phyloP scores from a whole-genome alignment of 805 yeast species.

The Wickerhamia fluorescens region DNA sequence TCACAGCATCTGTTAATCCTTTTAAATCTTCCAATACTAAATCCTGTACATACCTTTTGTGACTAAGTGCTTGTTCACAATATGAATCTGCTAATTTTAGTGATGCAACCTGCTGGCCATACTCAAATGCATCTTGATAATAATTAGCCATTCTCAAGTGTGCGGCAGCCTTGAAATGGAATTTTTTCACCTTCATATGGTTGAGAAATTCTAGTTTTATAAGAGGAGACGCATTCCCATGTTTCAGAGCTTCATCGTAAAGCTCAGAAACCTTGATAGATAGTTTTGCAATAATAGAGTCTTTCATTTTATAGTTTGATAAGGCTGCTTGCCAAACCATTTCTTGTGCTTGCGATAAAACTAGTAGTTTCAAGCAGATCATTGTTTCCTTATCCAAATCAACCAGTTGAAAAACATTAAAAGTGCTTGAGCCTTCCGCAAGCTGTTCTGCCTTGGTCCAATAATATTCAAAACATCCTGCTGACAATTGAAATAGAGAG shows the following conservation, averaged over 20 bases:
- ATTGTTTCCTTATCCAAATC: conserved; percentile 50
- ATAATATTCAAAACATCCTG: conserved; percentile 57
- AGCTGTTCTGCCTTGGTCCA: too few relatives aligned
- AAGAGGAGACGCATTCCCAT: conserved; percentile 36
- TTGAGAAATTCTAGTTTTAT: conserved; percentile 57
- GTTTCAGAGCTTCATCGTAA: conserved; percentile 40
- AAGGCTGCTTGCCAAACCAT: conserved; percentile 72
- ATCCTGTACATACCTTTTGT: conserved; percentile 35
- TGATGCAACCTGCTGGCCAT: conserved; percentile 67
- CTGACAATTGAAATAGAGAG: conserved; percentile 59
- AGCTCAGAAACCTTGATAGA: conserved; percentile 55
- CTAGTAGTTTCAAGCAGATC: conserved; percentile 42
- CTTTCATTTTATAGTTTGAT: conserved; percentile 40
- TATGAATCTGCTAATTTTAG: conserved; percentile 37
- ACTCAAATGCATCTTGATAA: conserved; percentile 41
- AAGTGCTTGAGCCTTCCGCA: too few relatives aligned
- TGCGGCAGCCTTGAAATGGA: conserved; percentile 68
- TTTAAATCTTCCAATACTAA: conserved; percentile 45
- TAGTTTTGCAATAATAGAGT: conserved; percentile 55
- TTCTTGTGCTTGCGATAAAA: conserved; percentile 86
- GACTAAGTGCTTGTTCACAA: conserved; percentile 30
- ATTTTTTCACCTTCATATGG: conserved; percentile 50
- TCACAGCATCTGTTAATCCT: conserved; percentile 42
- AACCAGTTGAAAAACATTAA: conserved; percentile 3
- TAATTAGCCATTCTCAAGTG: conserved; percentile 53